phyloP scores from a whole-genome alignment of 257 asterid species.

The Solanum chiquidenum region DNA sequence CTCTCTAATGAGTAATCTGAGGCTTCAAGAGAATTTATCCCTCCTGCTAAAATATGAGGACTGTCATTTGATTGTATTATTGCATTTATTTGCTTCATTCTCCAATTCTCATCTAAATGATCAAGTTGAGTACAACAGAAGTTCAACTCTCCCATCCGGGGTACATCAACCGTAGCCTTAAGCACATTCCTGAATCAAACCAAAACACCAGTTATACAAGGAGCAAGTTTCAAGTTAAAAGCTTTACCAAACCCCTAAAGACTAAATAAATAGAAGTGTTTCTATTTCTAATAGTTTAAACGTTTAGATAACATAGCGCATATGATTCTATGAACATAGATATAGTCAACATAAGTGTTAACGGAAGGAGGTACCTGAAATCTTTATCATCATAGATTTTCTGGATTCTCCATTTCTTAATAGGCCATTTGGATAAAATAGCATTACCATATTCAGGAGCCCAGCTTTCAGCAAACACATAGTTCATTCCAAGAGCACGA shows the following conservation, averaged over 20 bases:
- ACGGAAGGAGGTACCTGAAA: constrained; percentile 44
- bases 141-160: constrained; percentile 67
- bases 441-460: constrained; percentile 97
- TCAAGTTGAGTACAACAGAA: constrained; percentile 86
- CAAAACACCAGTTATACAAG: neutral
- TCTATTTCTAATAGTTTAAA: neutral
- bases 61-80: constrained; percentile 58
- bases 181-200: constrained; percentile 65
- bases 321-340: neutral
- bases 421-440: constrained; percentile 82
- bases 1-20: constrained; percentile 79
- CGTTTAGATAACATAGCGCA: neutral
- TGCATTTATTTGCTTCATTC: constrained; percentile 70
- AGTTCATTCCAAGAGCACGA: constrained; percentile 71
- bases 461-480: constrained; percentile 96
- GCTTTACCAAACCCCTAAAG: neutral
- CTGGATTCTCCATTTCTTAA: constrained; percentile 65
- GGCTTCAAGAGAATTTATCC: constrained; percentile 77
- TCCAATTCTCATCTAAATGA: constrained; percentile 80
- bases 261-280: neutral
- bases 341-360: neutral
- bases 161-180: constrained; percentile 74
- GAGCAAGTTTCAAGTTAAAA: neutral
- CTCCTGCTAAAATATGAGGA: constrained; percentile 80
- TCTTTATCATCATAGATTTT: constrained; percentile 70